A percentile compares a stretch with the other conserved stretches of the same genome.
Conservation (phyloP, 2,329 filamentous ascomycete genomes). For the Canariomyces notabilis region DNA sequence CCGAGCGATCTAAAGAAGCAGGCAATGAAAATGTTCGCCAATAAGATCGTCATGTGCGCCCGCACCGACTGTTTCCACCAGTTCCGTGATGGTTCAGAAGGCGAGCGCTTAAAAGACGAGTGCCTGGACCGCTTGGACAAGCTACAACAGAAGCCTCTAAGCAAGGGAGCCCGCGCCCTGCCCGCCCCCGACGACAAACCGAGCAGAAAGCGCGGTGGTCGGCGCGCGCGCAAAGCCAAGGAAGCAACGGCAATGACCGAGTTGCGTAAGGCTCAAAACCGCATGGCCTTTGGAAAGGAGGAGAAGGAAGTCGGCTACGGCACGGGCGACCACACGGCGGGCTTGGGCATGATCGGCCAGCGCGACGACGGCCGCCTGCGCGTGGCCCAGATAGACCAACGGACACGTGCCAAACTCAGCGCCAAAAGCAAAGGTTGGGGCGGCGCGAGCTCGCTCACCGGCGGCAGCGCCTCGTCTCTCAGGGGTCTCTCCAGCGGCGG, state of each 20-base stretch:
- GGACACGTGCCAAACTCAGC: conserved; percentile 86
- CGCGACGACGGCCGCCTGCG: conserved; percentile 84
- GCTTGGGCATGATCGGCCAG: conserved; percentile 92
- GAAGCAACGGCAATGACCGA: conserved; percentile 97
- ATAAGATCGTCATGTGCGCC: conserved; percentile 89
- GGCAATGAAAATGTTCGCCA: conserved; percentile 89
- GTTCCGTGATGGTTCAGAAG: conserved; percentile 73
- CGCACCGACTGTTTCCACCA: conserved; percentile 83
- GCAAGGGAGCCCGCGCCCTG: conserved; percentile 79
- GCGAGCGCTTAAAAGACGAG: conserved; percentile 74
- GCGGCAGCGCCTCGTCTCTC: conserved; percentile 73
- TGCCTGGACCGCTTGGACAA: conserved; percentile 87
- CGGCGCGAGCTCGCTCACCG: conserved; percentile 50
- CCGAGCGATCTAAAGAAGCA: conserved; percentile 85
- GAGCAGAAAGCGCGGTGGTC: conserved; percentile 82
- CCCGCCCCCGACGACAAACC: conserved; percentile 95
- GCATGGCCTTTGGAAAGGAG: conserved; percentile 92
- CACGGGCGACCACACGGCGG: conserved; percentile 75
- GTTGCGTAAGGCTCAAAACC: conserved; percentile 89
- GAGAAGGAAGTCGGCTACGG: conserved; percentile 92
- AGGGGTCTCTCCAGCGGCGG: conserved; percentile 63
- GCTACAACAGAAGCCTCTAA: conserved; percentile 83
- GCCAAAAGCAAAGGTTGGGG: conserved; percentile 98
- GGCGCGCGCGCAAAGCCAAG: conserved; percentile 88
- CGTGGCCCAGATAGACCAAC: conserved; percentile 82